These are phyloP conservation scores for Cordyceps javanica DNA, from an alignment of 2,329 filamentous ascomycete genomes.

Conservation along the genomic window DNA sequence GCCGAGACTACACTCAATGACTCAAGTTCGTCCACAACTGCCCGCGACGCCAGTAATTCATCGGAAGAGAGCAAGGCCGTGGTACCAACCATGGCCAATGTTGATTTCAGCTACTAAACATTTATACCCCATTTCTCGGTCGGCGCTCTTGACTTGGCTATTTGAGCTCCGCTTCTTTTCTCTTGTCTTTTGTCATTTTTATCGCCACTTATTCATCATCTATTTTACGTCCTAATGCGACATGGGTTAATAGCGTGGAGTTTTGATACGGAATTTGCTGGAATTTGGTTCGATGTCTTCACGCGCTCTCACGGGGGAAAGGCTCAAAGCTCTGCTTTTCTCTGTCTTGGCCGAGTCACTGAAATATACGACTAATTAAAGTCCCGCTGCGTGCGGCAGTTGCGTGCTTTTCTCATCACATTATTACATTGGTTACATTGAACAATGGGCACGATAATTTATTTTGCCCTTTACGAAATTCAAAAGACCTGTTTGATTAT, in stretches of 20 bases:
- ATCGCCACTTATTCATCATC: neutral
- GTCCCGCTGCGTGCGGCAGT: neutral
- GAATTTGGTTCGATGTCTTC: neutral
- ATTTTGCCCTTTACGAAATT: neutral
- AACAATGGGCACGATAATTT: neutral
- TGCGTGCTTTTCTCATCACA: neutral
- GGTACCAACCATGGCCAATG: constrained; percentile 49
- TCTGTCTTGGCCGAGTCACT: neutral
- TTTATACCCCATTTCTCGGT: constrained; percentile 11
- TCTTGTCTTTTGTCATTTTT: constrained; percentile 7
- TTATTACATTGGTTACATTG: neutral
- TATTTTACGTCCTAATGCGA: constrained; percentile 3
- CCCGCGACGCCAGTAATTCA: constrained; percentile 24
- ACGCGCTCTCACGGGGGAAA: neutral
- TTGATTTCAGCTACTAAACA: constrained; percentile 56
- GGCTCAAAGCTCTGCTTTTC: too few species aligned
- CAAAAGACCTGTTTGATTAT: neutral
- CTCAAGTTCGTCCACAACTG: constrained; percentile 33
- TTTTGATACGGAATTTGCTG: constrained; percentile 10
- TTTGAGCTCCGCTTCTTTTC: constrained; percentile 12
- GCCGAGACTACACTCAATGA: constrained; percentile 35
- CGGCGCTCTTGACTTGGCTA: neutral
- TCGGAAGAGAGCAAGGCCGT: constrained; percentile 45
- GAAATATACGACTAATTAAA: neutral
- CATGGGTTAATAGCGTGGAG: constrained; percentile 11